phyloP scores from a whole-genome alignment of 179 eudicot species.

The Patellifolia procumbens region DNA sequence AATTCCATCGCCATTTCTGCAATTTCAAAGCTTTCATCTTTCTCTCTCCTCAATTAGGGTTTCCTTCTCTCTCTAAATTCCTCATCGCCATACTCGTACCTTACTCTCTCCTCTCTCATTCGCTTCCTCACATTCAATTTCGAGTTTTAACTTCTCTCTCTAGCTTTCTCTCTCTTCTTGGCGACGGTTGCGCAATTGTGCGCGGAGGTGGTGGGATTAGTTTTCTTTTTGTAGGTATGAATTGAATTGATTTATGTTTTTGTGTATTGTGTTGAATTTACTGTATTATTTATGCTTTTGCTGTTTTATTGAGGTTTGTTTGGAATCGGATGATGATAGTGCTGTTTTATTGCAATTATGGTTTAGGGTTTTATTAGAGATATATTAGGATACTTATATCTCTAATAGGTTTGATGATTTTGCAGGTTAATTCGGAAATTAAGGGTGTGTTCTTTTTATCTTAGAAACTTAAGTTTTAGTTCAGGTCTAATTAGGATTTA shows the following conservation, averaged over 20 bases:
- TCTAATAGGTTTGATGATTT: background rate
- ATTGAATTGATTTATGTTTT: background rate
- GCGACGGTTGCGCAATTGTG: background rate
- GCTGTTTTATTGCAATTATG: slow-evolving; percentile 5
- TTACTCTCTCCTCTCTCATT: background rate
- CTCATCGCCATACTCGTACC: background rate
- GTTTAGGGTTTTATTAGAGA: no score
- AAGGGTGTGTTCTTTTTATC: no score
- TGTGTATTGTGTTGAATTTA: background rate
- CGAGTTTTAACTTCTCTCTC: background rate
- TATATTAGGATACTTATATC: no score
- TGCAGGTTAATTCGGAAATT: background rate
- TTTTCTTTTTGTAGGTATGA: background rate
- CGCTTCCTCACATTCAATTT: background rate
- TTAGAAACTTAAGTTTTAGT: no score
- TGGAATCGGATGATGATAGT: slow-evolving; percentile 1
- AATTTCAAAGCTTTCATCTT: slow-evolving; percentile 14
- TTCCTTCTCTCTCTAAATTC: no score
- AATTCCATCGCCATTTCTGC: slow-evolving; percentile 24
- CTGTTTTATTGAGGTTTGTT: slow-evolving; percentile 15
- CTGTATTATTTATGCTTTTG: background rate
- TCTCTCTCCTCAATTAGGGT: background rate
- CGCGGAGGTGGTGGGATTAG: background rate
- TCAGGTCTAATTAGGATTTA: no score
- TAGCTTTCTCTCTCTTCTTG: slow-evolving; percentile 2